Base-by-base conservation (phyloP, 2,329 filamentous ascomycete genomes). In the Hypoxylon sp. region DNA sequence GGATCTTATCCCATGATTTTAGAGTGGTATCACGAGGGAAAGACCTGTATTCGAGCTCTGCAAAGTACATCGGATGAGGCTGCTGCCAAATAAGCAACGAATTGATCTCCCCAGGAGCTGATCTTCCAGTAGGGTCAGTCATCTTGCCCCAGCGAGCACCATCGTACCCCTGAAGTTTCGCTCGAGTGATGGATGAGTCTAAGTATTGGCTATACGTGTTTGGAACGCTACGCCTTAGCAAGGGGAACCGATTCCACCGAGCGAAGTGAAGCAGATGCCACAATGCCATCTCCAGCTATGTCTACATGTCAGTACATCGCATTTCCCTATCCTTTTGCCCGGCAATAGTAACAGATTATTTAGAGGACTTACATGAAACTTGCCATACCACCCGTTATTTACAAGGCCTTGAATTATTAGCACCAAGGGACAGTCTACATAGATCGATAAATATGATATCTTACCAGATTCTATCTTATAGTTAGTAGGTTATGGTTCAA, bases 71-170 rank as follows among this genome's bases (percentile, higher is more conserved):
- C 0, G 84, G 80, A 72, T 89, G 87, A 6, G 86, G 86, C 70
- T 88, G 87, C 69, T 89, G 87, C 87, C 87, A 89, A 61, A 88
- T 85, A 2, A 90, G 77, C 1, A 89, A 77, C 8, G 82, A 83
- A 73, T 89, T 89, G 72, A 89, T 88, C 67, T 87, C 84, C 1
- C 87, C 87, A 0, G 87, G 86, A 1, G 85, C 84, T 48, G 82
- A 85, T 9, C 83, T 79, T 25, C 86, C 85, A 0, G 81, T 82
- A 0, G 85, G 84, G 71, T 88, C 86, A 8, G 81, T 85, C 85
- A 88, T 88, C 71, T 88, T 86, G 53, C 71, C 83, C 83, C 73
- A 80, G 52, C 81, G 77, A 5, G 82, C 81, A 30, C 82, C 81
- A 4, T 72, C 65, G 73, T 83, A 84, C 3, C 81, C 81, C 70